Evolutionary conservation across 2,329 filamentous ascomycete species (phyloP).

Genomic region (Septoria petroselini): DNA sequence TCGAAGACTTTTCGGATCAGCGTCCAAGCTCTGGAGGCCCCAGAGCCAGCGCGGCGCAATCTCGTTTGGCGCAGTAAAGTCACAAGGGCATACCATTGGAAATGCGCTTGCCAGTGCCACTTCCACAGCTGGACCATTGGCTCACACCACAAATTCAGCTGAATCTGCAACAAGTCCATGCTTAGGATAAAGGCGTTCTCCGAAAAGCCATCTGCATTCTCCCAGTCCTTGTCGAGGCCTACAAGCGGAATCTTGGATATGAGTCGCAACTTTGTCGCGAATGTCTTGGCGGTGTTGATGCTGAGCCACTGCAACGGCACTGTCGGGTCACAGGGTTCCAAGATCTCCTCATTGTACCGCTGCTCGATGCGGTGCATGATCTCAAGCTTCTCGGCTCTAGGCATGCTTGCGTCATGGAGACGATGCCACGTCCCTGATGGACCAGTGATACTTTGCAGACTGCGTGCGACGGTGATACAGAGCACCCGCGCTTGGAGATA

Average conservation of each 20-base stretch:
- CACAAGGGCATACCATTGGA: slow-evolving; percentile 33
- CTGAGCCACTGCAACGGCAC: slow-evolving; percentile 29
- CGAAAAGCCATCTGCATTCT: slow-evolving; percentile 24
- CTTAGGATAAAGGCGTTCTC: slow-evolving; percentile 30
- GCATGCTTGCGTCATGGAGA: slow-evolving; percentile 24
- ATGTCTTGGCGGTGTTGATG: slow-evolving; percentile 29
- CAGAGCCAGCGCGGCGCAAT: slow-evolving; percentile 21
- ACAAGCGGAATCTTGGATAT: slow-evolving; percentile 28
- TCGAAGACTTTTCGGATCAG: slow-evolving; percentile 28
- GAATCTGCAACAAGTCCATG: slow-evolving; percentile 28
- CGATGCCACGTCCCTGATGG: slow-evolving; percentile 29
- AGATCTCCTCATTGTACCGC: slow-evolving; percentile 26
- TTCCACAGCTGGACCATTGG: slow-evolving; percentile 30
- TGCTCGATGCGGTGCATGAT: slow-evolving; percentile 28
- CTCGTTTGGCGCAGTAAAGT: slow-evolving; percentile 29
- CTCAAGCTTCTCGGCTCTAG: slow-evolving; percentile 28
- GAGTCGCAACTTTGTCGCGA: slow-evolving; percentile 29
- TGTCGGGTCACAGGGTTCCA: slow-evolving; percentile 29
- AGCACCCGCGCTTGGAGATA: slow-evolving; percentile 29
- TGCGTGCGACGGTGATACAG: slow-evolving; percentile 22
- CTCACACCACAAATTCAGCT: slow-evolving; percentile 30
- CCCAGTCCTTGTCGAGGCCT: slow-evolving; percentile 25
- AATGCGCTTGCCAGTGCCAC: slow-evolving; percentile 32
- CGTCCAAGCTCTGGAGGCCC: slow-evolving; percentile 25
- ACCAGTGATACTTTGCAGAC: slow-evolving; percentile 25